Base-by-base conservation (phyloP, 148 eudicot species). In the Hydrangea macrophylla region DNA sequence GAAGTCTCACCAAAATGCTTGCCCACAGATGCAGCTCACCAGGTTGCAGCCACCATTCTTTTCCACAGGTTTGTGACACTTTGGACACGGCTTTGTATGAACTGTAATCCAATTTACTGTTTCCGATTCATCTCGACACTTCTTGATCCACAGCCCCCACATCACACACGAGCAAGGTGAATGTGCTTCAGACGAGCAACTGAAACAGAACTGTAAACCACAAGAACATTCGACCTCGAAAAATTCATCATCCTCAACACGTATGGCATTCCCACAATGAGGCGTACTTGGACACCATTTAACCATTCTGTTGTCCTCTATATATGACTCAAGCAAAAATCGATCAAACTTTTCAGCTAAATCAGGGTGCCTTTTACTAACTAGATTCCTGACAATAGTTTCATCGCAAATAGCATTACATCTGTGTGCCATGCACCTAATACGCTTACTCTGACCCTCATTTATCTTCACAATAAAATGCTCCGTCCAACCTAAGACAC, bases 251-350 rank as follows among this genome's bases (percentile, higher is more conserved):
- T 71, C 76, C 67, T 86, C 86, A 7, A 81, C 84, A 31, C 96
- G 82, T 28, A 86, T 86, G 9, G 96, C 96, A 84, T 84, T 89
- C 36, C 96, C 92, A 70, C 96, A 89, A 58, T 86, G 96, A 23
- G 96, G 96, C 59, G 76, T 51, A 73, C 96, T 86, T 0, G 92
- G 96, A 71, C 96, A 89, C 96, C 96, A 89, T 65, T 83, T 81
- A 12, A 89, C 92, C 86, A 71, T 81, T 64, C 76, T 84, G 68
- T 89, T 89, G 71, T 86, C 96, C 75, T 89, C 96, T 31, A 89
- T 84, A 63, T 89, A 89, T 18, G 96, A 89, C 70, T 86, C 96
- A 2, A 84, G 84, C 60, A 89, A 80, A 78, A 77, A 86, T 9
- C 91, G 85, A 50, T 86, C 92, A 75, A 89, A 89, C 64, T 84